Evolutionary conservation across 2,329 filamentous ascomycete genomes (phyloP), one percentile per base, ranked within the genome.

Genomic region (Alternaria arborescens): DNA sequence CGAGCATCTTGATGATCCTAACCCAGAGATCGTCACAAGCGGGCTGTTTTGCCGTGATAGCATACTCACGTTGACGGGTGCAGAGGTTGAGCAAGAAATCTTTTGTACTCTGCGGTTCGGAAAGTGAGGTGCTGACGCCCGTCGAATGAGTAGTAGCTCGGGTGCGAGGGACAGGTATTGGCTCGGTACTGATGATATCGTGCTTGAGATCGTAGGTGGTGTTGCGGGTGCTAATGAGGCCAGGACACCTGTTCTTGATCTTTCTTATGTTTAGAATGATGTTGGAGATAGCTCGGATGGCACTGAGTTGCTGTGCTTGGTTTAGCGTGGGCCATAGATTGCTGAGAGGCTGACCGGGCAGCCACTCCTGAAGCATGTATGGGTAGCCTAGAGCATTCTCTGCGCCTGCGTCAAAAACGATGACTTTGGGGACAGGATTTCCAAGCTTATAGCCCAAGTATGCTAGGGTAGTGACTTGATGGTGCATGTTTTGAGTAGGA

Each of bases 281-380:
- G 24, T 11, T 4, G 12, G 43, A 47, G 4, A 55, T 41, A 2
- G 32, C 53, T 34, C 32, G 43, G 12, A 30, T 12, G 24, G 43
- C 34, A 11, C 53, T 55, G 20, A 40, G 43, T 41, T 43, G 53
- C 38, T 71, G 67, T 3, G 44, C 52, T 18, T 43, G 28, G 8
- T 55, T 67, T 8, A 68, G 34, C 0, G 26, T 24, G 6, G 42
- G 8, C 59, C 59, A 61, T 12, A 64, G 8, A 1, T 38, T 4
- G 12, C 16, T 8, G 1, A 67, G 54, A 16, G 38, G 28, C 1
- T 53, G 32, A 12, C 68, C 65, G 8, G 52, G 52, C 4, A 69
- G 52, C n/a, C 67, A 60, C 20, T 59, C 36, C 28, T 65, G 65
- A 30, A 68, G 38, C 55, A 65, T 62, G 22, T 63, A 69, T 0